These are phyloP conservation scores for Saturnispora ahearnii DNA, from an alignment of 805 yeast genomes.

Conservation along the genomic window DNA sequence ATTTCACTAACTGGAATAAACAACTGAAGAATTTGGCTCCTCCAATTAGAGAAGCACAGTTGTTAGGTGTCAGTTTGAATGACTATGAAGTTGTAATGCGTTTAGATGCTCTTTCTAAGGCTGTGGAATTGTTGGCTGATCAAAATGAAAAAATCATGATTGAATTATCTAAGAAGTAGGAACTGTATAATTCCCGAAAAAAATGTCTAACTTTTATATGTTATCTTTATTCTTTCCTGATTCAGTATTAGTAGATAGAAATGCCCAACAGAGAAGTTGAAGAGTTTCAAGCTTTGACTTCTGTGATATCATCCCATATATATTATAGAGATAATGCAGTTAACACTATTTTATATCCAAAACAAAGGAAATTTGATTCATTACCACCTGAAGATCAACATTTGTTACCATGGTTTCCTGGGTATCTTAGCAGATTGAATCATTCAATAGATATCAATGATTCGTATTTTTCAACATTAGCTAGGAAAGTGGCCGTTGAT, in stretches of 20 bases:
- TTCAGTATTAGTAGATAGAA: not conserved
- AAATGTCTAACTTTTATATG: not conserved
- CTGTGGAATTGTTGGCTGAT: constrained; percentile 32
- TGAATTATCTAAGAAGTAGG: not conserved
- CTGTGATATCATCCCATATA: constrained; percentile 26
- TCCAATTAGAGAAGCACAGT: constrained; percentile 48
- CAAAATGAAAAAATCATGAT: constrained; percentile 17
- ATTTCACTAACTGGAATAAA: constrained; percentile 39
- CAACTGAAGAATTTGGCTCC: constrained; percentile 45
- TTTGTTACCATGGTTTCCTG: constrained; percentile 42
- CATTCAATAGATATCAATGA: constrained; percentile 38
- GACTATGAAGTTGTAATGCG: constrained; percentile 44
- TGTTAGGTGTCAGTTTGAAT: constrained; percentile 56
- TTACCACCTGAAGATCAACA: constrained; percentile 33
- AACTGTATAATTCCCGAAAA: not conserved
- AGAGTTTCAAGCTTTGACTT: constrained; percentile 26
- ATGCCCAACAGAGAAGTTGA: constrained; percentile 15
- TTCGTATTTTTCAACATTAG: constrained; percentile 35
- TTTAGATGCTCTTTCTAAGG: constrained; percentile 36
- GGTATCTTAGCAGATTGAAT: constrained; percentile 32
- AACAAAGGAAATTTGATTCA: constrained; percentile 26
- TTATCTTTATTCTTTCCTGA: not conserved
- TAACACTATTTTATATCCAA: constrained; percentile 26
- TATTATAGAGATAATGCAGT: constrained; percentile 30
- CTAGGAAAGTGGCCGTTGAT: constrained; percentile 33